These are phyloP conservation scores for Asparagopsis taxiformis DNA, from an alignment of 31 red algal species.

Conservation along the genomic window DNA sequence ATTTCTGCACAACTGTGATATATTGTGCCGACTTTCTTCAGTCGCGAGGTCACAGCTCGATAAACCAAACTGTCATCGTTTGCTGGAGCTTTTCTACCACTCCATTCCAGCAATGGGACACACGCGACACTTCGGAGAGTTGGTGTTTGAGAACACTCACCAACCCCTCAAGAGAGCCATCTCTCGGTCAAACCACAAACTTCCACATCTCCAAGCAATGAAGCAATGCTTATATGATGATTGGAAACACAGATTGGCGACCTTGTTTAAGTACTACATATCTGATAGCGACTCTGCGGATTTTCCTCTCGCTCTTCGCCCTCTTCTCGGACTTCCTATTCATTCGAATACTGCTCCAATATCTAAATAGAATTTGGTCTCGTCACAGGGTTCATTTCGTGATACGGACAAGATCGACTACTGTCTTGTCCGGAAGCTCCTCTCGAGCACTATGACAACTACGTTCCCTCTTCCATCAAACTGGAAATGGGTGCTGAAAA, in stretches of 20 bases:
- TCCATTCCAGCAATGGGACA: neutral
- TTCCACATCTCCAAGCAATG: neutral
- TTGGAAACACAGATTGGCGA: conserved; percentile 2
- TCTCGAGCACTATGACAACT: too few species aligned
- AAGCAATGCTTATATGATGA: neutral
- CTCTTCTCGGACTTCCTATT: too few species aligned
- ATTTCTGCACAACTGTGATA: neutral
- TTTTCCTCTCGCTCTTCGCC: too few species aligned
- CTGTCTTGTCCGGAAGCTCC: too few species aligned
- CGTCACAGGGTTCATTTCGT: too few species aligned
- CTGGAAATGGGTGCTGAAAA: too few species aligned
- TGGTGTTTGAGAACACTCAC: conserved; percentile 2
- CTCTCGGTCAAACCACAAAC: neutral
- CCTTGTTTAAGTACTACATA: too few species aligned
- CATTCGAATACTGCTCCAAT: too few species aligned
- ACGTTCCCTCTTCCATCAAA: too few species aligned
- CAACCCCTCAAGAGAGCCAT: conserved; percentile 8
- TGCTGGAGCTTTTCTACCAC: neutral
- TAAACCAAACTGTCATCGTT: conserved; percentile 1
- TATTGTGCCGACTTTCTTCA: neutral
- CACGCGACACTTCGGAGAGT: neutral
- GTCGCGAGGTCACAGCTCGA: neutral
- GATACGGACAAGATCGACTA: too few species aligned
- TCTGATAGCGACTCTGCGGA: too few species aligned
- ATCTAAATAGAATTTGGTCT: too few species aligned